These are phyloP conservation scores for Monilinia polystroma DNA, from an alignment of 2,329 filamentous ascomycete genomes.

Conservation along the genomic window DNA sequence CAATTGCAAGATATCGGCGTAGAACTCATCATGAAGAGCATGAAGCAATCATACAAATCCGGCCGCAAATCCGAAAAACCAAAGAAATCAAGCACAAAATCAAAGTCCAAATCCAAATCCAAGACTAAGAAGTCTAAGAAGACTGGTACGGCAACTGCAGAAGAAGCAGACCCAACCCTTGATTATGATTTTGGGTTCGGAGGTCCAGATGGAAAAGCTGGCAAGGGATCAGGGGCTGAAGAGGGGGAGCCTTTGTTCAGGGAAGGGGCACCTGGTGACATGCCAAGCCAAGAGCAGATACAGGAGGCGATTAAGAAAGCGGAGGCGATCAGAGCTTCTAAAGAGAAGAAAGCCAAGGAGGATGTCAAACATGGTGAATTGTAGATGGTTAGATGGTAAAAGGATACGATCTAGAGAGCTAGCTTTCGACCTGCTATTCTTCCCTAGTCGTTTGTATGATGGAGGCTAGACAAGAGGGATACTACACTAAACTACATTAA, in stretches of 20 bases:
- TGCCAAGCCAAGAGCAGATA: conserved; percentile 50
- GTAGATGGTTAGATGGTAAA: conserved; percentile 24
- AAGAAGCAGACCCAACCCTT: conserved; percentile 43
- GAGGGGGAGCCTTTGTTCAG: conserved; percentile 40
- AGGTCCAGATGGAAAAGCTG: not conserved
- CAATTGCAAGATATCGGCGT: conserved; percentile 70
- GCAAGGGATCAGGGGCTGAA: conserved; percentile 29
- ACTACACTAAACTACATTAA: too few relatives aligned
- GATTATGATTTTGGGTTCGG: conserved; percentile 45
- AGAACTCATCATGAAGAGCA: conserved; percentile 68
- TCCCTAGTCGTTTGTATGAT: too few relatives aligned
- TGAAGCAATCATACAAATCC: conserved; percentile 50
- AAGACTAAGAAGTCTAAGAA: conserved; percentile 42
- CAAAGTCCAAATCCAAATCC: conserved; percentile 35
- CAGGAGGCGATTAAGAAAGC: conserved; percentile 54
- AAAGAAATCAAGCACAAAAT: conserved; percentile 27
- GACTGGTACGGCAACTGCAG: conserved; percentile 38
- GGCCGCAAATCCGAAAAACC: conserved; percentile 38
- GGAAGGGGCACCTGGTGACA: conserved; percentile 45
- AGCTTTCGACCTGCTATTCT: too few relatives aligned
- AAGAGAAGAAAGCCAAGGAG: conserved; percentile 21
- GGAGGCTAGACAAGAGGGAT: too few relatives aligned
- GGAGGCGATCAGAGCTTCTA: not conserved
- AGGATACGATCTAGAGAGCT: not conserved
- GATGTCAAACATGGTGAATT: conserved; percentile 30